These are phyloP conservation scores for Pisolithus tinctorius DNA, from an alignment of 768 basidiomycete species.

Conservation along the genomic window DNA sequence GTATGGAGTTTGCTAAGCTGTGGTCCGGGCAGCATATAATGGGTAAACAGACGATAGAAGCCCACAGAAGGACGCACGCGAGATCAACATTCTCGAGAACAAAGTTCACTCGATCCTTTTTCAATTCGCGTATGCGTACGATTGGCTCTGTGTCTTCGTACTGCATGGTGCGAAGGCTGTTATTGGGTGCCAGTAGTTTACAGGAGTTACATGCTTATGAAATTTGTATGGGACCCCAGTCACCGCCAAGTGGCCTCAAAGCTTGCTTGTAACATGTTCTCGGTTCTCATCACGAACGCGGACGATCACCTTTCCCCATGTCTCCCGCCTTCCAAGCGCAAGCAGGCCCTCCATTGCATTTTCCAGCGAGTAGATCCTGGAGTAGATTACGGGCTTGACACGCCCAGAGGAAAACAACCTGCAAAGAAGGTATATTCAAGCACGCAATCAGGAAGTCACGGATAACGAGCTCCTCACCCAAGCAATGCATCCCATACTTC, in stretches of 20 bases:
- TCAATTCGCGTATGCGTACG: constrained; percentile 78
- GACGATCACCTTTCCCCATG: constrained; percentile 88
- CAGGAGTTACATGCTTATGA: not conserved
- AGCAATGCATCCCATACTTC: constrained; percentile 70
- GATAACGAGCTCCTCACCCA: constrained; percentile 33
- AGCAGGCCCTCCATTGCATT: constrained; percentile 57
- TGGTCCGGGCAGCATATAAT: constrained; percentile 5
- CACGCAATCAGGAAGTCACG: constrained; percentile 2
- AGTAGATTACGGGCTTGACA: constrained; percentile 64
- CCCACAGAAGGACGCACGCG: constrained; percentile 51
- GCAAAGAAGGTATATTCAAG: not conserved
- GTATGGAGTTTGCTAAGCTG: constrained; percentile 91
- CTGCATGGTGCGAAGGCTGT: constrained; percentile 22
- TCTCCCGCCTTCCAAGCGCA: constrained; percentile 76
- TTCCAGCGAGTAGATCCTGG: constrained; percentile 63
- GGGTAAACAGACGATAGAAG: constrained; percentile 5
- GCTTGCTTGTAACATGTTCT: constrained; percentile 29
- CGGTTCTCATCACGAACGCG: constrained; percentile 49
- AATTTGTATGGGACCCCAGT: not conserved
- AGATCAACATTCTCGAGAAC: constrained; percentile 94
- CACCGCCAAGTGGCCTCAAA: constrained; percentile 20
- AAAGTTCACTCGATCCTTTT: constrained; percentile 84
- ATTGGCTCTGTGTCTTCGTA: constrained; percentile 48
- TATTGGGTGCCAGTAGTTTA: too few species aligned
- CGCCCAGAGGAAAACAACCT: constrained; percentile 66